These are phyloP conservation scores for Schrenkiella parvula DNA, from an alignment of 345 rosid species.

Conservation along the genomic window DNA sequence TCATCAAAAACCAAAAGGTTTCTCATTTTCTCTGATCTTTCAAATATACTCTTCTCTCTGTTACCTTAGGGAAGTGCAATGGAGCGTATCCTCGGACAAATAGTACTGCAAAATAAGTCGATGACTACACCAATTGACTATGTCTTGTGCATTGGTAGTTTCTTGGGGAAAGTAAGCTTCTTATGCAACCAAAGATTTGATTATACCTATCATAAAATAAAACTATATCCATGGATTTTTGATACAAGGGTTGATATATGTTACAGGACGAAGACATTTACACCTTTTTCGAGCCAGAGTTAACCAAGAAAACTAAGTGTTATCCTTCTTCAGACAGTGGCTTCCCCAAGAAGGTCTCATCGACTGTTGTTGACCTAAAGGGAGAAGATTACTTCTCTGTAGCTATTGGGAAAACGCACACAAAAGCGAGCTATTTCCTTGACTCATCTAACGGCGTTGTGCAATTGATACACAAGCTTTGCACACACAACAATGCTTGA, in stretches of 20 bases:
- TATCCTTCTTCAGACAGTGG: conserved; percentile 7
- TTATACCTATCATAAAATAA: background rate
- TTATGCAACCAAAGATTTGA: background rate
- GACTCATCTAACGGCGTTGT: conserved; percentile 78
- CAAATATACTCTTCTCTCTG: conserved; percentile 8
- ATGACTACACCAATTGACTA: conserved; percentile 84
- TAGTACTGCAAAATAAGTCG: conserved; percentile 65
- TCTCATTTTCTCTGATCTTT: background rate
- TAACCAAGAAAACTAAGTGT: conserved; percentile 35
- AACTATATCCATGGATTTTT: background rate
- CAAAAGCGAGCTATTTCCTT: conserved; percentile 72
- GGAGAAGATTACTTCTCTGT: conserved; percentile 89
- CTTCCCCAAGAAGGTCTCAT: conserved; percentile 61
- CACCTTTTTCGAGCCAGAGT: conserved; percentile 86
- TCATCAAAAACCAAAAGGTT: background rate
- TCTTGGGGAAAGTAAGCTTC: conserved; percentile 73
- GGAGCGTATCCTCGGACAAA: conserved; percentile 81
- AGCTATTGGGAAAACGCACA: conserved; percentile 64
- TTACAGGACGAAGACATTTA: conserved; percentile 93
- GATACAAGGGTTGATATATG: conserved; percentile 10
- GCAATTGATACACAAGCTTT: conserved; percentile 50
- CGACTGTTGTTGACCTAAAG: conserved; percentile 87
- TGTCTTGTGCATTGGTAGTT: conserved; percentile 84
- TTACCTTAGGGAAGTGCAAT: conserved; percentile 81
- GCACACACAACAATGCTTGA: conserved; percentile 33